Percentiles rank a stretch among this genome's conserved stretches.
These are phyloP conservation scores for Mortierella claussenii DNA, from an alignment of 192 early-diverging fungal genomes.

Conservation along the genomic window DNA sequence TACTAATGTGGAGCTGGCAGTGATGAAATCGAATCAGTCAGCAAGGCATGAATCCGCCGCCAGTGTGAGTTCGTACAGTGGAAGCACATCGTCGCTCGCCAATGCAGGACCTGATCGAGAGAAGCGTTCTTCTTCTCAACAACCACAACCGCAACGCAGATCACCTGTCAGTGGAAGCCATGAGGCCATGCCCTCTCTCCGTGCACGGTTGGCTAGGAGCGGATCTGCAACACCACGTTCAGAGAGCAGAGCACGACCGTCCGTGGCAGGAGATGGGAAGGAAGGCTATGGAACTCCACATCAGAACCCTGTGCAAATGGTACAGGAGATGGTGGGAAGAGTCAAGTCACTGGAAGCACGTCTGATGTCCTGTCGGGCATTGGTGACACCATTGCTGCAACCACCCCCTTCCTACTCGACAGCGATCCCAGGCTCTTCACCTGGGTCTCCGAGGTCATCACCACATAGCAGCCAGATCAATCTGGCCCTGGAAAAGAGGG, in stretches of 20 bases:
- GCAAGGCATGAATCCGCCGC: slow-evolving; percentile 21
- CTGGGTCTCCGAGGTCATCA: slow-evolving; percentile 17
- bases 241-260: slow-evolving; percentile 8
- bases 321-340: slow-evolving; percentile 81
- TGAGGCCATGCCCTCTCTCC: slow-evolving; percentile 52
- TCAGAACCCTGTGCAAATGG: slow-evolving; percentile 74
- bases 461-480: slow-evolving; percentile 12
- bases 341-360: slow-evolving; percentile 82
- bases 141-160: slow-evolving; percentile 18
- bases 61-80: slow-evolving; percentile 25
- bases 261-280: neutral
- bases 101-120: neutral
- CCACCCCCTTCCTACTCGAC: slow-evolving; percentile 62
- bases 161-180: slow-evolving; percentile 23
- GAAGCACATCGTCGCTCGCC: slow-evolving; percentile 31
- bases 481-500: too few species aligned
- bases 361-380: slow-evolving; percentile 74
- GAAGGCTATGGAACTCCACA: slow-evolving; percentile 18
- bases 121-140: too few species aligned
- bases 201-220: slow-evolving; percentile 40
- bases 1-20: slow-evolving; percentile 62
- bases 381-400: slow-evolving; percentile 77
- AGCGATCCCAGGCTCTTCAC: slow-evolving; percentile 30
- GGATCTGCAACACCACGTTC: slow-evolving; percentile 3
- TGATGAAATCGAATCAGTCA: slow-evolving; percentile 60